Percentiles rank a stretch among this genome's conserved stretches.
Conservation (phyloP, 192 early-diverging fungal genomes). For the Backusella macrospora region DNA sequence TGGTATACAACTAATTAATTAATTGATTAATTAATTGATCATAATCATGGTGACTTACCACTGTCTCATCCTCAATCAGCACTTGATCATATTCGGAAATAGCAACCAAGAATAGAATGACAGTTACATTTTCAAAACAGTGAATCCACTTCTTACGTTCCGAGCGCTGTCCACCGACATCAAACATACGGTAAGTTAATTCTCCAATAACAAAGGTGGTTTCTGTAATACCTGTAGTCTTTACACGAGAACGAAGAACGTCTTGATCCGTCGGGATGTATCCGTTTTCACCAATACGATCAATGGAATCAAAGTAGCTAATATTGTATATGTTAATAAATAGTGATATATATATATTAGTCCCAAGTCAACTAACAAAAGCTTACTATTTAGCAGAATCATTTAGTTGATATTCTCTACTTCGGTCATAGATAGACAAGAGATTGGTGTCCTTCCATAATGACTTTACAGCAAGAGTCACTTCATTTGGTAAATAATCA, state of each 20-base stretch:
- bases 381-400: conserved; percentile 95
- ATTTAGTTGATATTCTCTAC: conserved; percentile 93
- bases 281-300: conserved; percentile 77
- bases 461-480: conserved; percentile 75
- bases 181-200: conserved; percentile 95
- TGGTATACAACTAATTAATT: background rate
- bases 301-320: conserved; percentile 96
- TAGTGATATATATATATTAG: too few species aligned
- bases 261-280: conserved; percentile 96
- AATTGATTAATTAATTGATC: background rate
- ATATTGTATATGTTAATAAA: background rate
- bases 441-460: conserved; percentile 87
- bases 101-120: conserved; percentile 94
- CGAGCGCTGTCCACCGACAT: conserved; percentile 97
- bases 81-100: conserved; percentile 97
- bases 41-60: conserved; percentile 47
- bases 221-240: conserved; percentile 97
- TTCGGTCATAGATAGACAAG: conserved; percentile 75
- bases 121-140: conserved; percentile 97
- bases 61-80: conserved; percentile 94
- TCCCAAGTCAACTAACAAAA: too few species aligned
- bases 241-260: conserved; percentile 94
- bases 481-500: conserved; percentile 80
- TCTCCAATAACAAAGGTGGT: conserved; percentile 92
- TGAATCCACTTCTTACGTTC: conserved; percentile 99